Percentiles rank a stretch among this genome's conserved stretches.
phyloP scores from a whole-genome alignment of 2,329 filamentous ascomycete species.

The Incumbomyces delicatus region DNA sequence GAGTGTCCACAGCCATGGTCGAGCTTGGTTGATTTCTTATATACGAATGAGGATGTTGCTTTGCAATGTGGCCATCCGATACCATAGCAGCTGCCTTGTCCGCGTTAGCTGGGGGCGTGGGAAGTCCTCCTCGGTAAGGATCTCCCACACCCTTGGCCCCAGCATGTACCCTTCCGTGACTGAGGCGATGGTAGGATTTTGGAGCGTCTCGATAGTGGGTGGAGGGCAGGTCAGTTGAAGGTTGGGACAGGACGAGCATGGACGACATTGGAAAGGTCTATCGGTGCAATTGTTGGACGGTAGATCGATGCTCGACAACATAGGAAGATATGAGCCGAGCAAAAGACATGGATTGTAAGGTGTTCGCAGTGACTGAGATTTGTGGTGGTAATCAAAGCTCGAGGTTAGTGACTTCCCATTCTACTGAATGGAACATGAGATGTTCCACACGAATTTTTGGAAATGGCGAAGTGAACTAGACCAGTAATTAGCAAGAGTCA shows the following conservation, averaged over 20 bases:
- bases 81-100: conserved; percentile 15
- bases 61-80: conserved; percentile 10
- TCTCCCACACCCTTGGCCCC: neutral
- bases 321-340: neutral
- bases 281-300: neutral
- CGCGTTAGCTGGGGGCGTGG: conserved; percentile 18
- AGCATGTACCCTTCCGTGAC: neutral
- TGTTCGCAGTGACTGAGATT: no score
- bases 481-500: neutral
- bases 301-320: neutral
- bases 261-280: conserved; percentile 5
- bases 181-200: neutral
- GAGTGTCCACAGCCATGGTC: conserved; percentile 3
- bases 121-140: conserved; percentile 17
- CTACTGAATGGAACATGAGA: neutral
- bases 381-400: neutral
- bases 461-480: neutral
- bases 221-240: neutral
- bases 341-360: neutral
- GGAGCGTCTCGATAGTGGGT: neutral
- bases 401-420: neutral
- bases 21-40: conserved; percentile 5
- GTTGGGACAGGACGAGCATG: neutral
- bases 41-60: conserved; percentile 8
- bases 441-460: neutral